These are phyloP conservation scores for Drechslerella coelobrocha DNA, from an alignment of 2,329 filamentous ascomycete species.

Conservation along the genomic window DNA sequence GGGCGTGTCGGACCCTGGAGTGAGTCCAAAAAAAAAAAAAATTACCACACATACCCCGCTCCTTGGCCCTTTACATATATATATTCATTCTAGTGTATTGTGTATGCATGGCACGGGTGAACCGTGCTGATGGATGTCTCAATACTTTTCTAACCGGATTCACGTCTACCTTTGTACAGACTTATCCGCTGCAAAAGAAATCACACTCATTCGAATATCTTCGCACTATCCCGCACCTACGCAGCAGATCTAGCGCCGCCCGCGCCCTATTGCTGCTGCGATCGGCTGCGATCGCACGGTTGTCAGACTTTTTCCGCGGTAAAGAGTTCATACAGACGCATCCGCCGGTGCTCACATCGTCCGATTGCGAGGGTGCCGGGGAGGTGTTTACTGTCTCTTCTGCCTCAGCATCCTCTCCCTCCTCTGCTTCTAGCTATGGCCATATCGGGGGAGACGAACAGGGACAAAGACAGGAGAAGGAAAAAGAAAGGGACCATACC, in stretches of 20 bases:
- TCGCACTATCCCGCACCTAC: constrained; percentile 84
- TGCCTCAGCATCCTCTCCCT: too few species aligned
- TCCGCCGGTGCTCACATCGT: constrained; percentile 92
- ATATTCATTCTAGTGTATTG: too few species aligned
- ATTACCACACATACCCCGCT: not conserved
- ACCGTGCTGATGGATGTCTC: too few species aligned
- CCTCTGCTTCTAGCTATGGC: too few species aligned
- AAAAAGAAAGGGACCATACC: constrained; percentile 59
- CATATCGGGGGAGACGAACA: constrained; percentile 51
- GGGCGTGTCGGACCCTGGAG: constrained; percentile 79
- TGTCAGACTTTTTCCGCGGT: constrained; percentile 76
- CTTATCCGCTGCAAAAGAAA: constrained; percentile 94
- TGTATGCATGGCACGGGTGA: too few species aligned
- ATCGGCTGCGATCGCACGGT: constrained; percentile 75
- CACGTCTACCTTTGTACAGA: constrained; percentile 62
- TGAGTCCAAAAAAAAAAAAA: constrained; percentile 58
- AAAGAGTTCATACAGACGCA: constrained; percentile 81
- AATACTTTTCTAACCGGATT: not conserved
- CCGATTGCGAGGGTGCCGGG: constrained; percentile 94
- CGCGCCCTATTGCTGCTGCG: constrained; percentile 80
- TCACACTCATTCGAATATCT: constrained; percentile 90
- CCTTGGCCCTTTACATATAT: too few species aligned
- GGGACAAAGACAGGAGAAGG: too few species aligned
- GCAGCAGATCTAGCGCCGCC: constrained; percentile 80
- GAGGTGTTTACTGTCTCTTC: constrained; percentile 74